Conservation (phyloP, 2,329 filamentous ascomycete genomes). For the Sphaerulina populicola region DNA sequence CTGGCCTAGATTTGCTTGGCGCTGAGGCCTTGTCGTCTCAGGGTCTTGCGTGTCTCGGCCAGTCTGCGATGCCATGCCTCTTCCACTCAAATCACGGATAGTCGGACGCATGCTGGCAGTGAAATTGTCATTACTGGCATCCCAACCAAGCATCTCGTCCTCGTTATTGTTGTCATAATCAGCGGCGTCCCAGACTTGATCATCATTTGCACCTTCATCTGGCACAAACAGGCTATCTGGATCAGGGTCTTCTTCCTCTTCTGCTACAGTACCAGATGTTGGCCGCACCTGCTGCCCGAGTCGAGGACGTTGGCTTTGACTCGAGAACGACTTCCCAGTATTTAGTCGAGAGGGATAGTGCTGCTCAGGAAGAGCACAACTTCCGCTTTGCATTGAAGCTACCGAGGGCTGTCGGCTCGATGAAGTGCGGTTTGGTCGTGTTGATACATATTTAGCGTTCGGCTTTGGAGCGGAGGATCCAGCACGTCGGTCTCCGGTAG, state of each 20-base stretch:
- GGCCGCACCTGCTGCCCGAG: slow-evolving; percentile 21
- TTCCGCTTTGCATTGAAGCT: slow-evolving; percentile 14
- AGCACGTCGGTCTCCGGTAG: slow-evolving; percentile 55
- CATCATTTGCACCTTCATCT: slow-evolving; percentile 47
- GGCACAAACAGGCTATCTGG: slow-evolving; percentile 65
- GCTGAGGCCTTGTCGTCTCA: slow-evolving; percentile 16
- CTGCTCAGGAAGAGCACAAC: slow-evolving; percentile 32
- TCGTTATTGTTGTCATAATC: slow-evolving; percentile 53
- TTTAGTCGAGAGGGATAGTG: slow-evolving; percentile 35
- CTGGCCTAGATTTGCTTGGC: slow-evolving; percentile 2
- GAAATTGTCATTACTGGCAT: slow-evolving; percentile 58
- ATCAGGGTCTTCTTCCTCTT: slow-evolving; percentile 46
- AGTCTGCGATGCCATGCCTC: slow-evolving; percentile 19
- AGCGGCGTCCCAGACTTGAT: slow-evolving; percentile 63
- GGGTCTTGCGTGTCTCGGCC: slow-evolving; percentile 11
- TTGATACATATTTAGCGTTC: slow-evolving; percentile 32
- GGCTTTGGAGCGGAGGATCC: slow-evolving; percentile 31
- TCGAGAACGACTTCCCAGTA: slow-evolving; percentile 29
- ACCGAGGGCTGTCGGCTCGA: slow-evolving; percentile 24
- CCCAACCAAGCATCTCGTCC: slow-evolving; percentile 64
- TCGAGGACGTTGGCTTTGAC: slow-evolving; percentile 24
- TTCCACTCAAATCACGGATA: slow-evolving; percentile 36
- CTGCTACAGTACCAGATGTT: slow-evolving; percentile 38
- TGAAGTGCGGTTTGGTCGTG: slow-evolving; percentile 23
- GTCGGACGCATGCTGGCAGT: slow-evolving; percentile 38